Conservation (phyloP, 768 basidiomycete species). For the Boletus coccyginus region DNA sequence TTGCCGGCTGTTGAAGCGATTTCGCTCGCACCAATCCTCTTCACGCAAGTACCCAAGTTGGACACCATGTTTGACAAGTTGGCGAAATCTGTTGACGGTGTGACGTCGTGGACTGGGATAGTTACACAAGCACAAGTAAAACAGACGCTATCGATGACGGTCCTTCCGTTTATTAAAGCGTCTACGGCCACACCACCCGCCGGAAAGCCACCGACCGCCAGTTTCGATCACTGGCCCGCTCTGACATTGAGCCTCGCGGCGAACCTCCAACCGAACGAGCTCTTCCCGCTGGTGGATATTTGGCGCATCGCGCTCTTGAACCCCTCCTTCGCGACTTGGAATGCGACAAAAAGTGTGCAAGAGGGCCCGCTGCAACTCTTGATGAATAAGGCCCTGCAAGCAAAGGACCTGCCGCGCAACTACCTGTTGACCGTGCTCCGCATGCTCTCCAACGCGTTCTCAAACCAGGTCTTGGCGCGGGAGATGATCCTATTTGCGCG, state of each 20-base stretch:
- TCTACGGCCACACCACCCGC: constrained; percentile 36
- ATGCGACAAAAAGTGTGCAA: constrained; percentile 29
- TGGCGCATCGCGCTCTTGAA: constrained; percentile 80
- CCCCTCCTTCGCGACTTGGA: constrained; percentile 52
- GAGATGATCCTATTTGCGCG: constrained; percentile 39
- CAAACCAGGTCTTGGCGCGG: constrained; percentile 38
- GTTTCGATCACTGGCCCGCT: constrained; percentile 49
- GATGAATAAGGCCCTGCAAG: constrained; percentile 43
- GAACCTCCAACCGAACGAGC: constrained; percentile 48
- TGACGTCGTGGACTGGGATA: constrained; percentile 35
- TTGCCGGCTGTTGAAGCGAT: constrained; percentile 60
- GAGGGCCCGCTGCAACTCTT: constrained; percentile 45
- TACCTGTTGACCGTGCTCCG: constrained; percentile 65
- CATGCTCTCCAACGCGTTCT: constrained; percentile 66
- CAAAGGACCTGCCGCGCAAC: constrained; percentile 41
- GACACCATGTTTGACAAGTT: constrained; percentile 65
- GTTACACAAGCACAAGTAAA: constrained; percentile 41
- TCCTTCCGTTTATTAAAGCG: constrained; percentile 65
- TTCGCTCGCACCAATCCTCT: constrained; percentile 74
- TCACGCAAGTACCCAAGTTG: constrained; percentile 65
- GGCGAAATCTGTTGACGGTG: constrained; percentile 54
- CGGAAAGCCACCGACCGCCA: constrained; percentile 31
- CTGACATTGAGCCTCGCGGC: constrained; percentile 42
- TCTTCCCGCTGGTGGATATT: constrained; percentile 83
- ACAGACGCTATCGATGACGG: constrained; percentile 41